Evolutionary conservation across 495 filamentous ascomycete genomes (phyloP), one percentile per base, ranked within the genome.

Genomic region (Hamigera avellanea): DNA sequence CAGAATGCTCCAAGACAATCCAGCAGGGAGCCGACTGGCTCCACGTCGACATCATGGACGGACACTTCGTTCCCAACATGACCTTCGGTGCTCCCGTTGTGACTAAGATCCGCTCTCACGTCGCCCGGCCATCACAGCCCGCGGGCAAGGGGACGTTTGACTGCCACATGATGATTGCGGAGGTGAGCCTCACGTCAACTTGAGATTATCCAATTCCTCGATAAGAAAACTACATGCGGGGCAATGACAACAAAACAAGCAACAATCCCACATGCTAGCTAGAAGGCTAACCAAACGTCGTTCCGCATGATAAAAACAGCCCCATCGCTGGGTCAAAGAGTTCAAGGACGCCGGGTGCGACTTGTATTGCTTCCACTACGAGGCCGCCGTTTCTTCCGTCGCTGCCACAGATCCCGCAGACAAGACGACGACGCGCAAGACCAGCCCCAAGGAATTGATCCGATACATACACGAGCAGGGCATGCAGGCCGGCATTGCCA

Each of bases 111-210:
- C 80, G 91, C 26, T 69, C 72, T 26, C 80, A 93, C 49, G 86
- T 98, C 37, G 76, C 79, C 29, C 65, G 71, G 16, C 80, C 72
- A 2, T 55, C 48, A 28, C 43, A 60, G 40, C 61, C 66, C 25
- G 59, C 76, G 44, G 83, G 80, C 3, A 80, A 76, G 49, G 91
- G 91, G 16, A 95, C 91, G 18, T 98, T 98, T 50, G 91, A 98
- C 61, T 98, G 91, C 73, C 91, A 98, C 58, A 96, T 98, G 93
- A 98, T 98, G 91, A 93, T 98, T 49, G 78, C 82, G 48, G 91
- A 98, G 83, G 87, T 91, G 21, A 34, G 53, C 41, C 21, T 23
- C 9, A 23, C n/a, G 21, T 23, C 21, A 5, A 23, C 21, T 26
- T 8, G 10, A 6, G 19, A 35, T 17, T 14, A 14, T 25, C 30